These are phyloP conservation scores for Picochlorum sp. DNA, from an alignment of 139 green algal genomes.

Conservation along the genomic window DNA sequence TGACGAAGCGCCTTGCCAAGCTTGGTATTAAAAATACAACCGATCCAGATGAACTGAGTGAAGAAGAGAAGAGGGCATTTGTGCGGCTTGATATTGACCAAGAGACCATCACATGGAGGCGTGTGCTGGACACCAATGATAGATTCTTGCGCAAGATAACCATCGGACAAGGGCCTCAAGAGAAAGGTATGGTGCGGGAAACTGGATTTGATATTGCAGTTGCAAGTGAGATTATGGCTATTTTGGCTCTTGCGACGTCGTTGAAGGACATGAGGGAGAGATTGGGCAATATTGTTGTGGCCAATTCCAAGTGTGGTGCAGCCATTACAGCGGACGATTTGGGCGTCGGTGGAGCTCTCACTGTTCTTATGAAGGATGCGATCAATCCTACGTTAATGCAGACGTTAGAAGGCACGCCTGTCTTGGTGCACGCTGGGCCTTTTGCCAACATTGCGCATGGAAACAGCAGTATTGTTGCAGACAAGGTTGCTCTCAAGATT, in stretches of 20 bases:
- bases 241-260: conserved; percentile 83
- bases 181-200: conserved; percentile 43
- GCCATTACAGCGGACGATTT: conserved; percentile 93
- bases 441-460: conserved; percentile 98
- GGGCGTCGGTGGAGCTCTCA: conserved; percentile 88
- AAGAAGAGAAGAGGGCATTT: conserved; percentile 79
- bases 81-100: conserved; percentile 89
- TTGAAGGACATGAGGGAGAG: conserved; percentile 85
- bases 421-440: conserved; percentile 79
- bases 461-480: conserved; percentile 91
- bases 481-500: conserved; percentile 89
- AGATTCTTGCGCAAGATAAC: conserved; percentile 86
- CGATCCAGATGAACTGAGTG: conserved; percentile 77
- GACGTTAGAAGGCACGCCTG: conserved; percentile 92
- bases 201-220: conserved; percentile 96
- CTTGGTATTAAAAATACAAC: conserved; percentile 79
- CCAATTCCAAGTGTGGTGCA: conserved; percentile 47
- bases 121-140: conserved; percentile 97
- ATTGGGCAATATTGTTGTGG: conserved; percentile 87
- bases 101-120: conserved; percentile 82
- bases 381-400: conserved; percentile 81
- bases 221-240: conserved; percentile 93
- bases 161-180: conserved; percentile 57
- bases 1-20: conserved; percentile 76
- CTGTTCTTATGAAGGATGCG: conserved; percentile 97